These are phyloP conservation scores for Triticum timopheevii DNA, from an alignment of 176 grass and related monocot species.

Conservation along the genomic window DNA sequence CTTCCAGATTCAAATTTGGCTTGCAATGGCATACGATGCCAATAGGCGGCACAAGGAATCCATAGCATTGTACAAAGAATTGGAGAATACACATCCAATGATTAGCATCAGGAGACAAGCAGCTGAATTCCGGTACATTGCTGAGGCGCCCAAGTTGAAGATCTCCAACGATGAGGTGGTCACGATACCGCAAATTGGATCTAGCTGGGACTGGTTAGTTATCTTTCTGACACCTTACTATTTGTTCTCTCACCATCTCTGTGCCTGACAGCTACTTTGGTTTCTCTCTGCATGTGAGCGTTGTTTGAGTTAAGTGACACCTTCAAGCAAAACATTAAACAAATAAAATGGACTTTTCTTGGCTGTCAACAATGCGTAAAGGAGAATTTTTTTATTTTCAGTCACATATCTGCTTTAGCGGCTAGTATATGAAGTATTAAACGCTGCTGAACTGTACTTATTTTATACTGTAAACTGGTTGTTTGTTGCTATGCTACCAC, in stretches of 20 bases:
- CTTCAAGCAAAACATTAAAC: not conserved
- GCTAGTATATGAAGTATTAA: not conserved
- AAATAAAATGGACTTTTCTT: not conserved
- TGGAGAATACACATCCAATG: constrained; percentile 81
- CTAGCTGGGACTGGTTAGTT: constrained; percentile 92
- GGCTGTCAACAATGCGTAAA: not conserved
- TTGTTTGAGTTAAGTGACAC: not conserved
- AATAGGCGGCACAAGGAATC: constrained; percentile 92
- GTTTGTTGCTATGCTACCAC: not conserved
- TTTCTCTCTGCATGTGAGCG: not conserved
- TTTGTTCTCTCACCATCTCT: not conserved
- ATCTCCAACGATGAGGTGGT: constrained; percentile 98
- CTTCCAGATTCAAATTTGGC: constrained; percentile 98
- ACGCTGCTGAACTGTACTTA: not conserved
- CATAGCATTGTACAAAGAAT: constrained; percentile 90
- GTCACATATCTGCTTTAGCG: not conserved
- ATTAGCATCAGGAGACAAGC: constrained; percentile 92
- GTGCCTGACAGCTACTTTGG: not conserved
- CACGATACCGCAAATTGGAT: constrained; percentile 91
- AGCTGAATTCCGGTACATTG: constrained; percentile 89
- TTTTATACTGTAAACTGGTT: not conserved
- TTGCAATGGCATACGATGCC: constrained; percentile 98
- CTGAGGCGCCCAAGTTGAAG: constrained; percentile 93
- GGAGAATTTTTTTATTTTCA: not conserved
- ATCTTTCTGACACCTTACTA: not conserved